phyloP scores from a whole-genome alignment of 1,139 yeast genomes.

The Debaryomyces subglobosus region DNA sequence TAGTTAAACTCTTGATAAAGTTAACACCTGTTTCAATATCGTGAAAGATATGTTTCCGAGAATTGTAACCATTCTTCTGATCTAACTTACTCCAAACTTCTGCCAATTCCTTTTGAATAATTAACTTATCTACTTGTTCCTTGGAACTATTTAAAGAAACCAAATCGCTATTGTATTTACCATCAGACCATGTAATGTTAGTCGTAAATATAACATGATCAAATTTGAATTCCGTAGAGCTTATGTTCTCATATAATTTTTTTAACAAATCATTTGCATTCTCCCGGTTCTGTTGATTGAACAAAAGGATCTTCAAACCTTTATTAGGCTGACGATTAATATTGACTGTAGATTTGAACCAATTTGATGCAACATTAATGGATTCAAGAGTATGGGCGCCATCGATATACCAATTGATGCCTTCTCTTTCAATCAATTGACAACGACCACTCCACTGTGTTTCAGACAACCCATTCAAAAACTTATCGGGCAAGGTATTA shows the following conservation, averaged over 20 bases:
- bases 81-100: conserved; percentile 68
- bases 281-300: conserved; percentile 92
- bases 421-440: conserved; percentile 60
- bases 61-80: conserved; percentile 23
- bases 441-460: conserved; percentile 96
- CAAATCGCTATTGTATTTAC: conserved; percentile 78
- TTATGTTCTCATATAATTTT: conserved; percentile 50
- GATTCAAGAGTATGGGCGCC: conserved; percentile 97
- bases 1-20: conserved; percentile 48
- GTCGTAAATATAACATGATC: conserved; percentile 86
- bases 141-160: conserved; percentile 82
- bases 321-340: conserved; percentile 18
- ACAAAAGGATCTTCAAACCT: conserved; percentile 54
- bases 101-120: conserved; percentile 79
- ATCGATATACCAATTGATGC: conserved; percentile 78
- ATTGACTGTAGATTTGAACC: conserved; percentile 61
- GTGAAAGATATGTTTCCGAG: conserved; percentile 58
- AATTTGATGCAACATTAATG: conserved; percentile 71
- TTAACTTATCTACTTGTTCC: conserved; percentile 73
- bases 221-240: conserved; percentile 43
- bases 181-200: conserved; percentile 87
- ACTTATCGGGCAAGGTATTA: conserved; percentile 52
- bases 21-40: conserved; percentile 78
- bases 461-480: conserved; percentile 62
- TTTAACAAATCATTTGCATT: conserved; percentile 67